Conservation (phyloP, 2,329 filamentous ascomycete genomes). For the Colletotrichum musae region DNA sequence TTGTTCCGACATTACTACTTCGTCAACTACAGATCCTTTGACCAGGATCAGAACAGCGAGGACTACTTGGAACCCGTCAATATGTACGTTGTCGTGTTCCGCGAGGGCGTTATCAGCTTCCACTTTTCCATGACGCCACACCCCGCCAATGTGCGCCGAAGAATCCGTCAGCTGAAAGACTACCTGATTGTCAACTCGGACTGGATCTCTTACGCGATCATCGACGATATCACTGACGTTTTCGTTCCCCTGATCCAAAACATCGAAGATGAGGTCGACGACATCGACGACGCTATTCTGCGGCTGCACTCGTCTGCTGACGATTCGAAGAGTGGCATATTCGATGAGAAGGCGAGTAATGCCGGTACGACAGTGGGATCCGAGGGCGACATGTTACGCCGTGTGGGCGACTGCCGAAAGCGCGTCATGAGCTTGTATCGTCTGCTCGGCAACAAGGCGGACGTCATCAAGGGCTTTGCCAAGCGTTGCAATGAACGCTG, state of each 20-base stretch:
- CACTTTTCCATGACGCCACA: slow-evolving; percentile 98
- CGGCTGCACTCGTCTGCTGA: slow-evolving; percentile 78
- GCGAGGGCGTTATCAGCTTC: slow-evolving; percentile 95
- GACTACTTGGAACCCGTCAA: slow-evolving; percentile 96
- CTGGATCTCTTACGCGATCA: slow-evolving; percentile 98
- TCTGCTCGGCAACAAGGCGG: slow-evolving; percentile 94
- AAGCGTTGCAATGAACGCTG: slow-evolving; percentile 98
- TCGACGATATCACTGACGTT: slow-evolving; percentile 98
- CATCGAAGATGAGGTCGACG: slow-evolving; percentile 96
- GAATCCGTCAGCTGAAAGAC: slow-evolving; percentile 93
- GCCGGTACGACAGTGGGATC: slow-evolving; percentile 62
- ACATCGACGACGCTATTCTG: slow-evolving; percentile 94
- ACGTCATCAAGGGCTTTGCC: slow-evolving; percentile 99
- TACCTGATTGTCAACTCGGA: slow-evolving; percentile 94
- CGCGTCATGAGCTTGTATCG: slow-evolving; percentile 97
- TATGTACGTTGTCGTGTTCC: slow-evolving; percentile 97
- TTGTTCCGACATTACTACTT: slow-evolving; percentile 99
- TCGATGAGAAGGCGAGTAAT: slow-evolving; percentile 63
- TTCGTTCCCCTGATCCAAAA: slow-evolving; percentile 92
- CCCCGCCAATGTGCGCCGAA: slow-evolving; percentile 92
- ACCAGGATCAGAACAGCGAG: slow-evolving; percentile 91
- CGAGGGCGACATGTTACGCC: slow-evolving; percentile 87
- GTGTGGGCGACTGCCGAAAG: slow-evolving; percentile 94
- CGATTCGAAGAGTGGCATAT: slow-evolving; percentile 53
- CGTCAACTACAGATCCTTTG: slow-evolving; percentile 97